Conservation (phyloP, 208 protist species). For the Trypanosoma rangeli region DNA sequence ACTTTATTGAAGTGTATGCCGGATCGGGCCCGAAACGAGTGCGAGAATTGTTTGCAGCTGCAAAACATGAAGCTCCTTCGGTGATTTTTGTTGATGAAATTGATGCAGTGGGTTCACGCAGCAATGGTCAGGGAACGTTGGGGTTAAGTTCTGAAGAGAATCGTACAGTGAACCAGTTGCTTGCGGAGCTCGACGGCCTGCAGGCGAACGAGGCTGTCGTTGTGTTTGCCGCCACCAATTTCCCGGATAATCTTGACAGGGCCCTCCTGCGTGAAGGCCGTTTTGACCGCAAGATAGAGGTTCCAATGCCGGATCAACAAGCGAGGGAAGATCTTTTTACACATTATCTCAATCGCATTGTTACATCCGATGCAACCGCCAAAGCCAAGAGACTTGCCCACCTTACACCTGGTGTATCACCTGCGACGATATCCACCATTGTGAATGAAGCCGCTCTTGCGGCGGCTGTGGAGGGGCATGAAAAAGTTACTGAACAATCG, state of each 20-base stretch:
- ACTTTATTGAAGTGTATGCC: constrained; percentile 98
- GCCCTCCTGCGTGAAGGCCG: constrained; percentile 96
- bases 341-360: constrained; percentile 69
- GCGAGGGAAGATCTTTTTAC: constrained; percentile 69
- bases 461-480: constrained; percentile 88
- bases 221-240: constrained; percentile 98
- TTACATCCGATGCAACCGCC: constrained; percentile 30
- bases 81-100: constrained; percentile 99
- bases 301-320: constrained; percentile 76
- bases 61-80: constrained; percentile 90
- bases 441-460: constrained; percentile 92
- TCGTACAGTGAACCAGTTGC: constrained; percentile 96
- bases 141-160: constrained; percentile 85
- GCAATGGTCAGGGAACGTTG: constrained; percentile 65
- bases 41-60: constrained; percentile 92
- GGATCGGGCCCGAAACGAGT: constrained; percentile 95
- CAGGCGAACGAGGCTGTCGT: constrained; percentile 88
- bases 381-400: constrained; percentile 50
- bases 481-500: constrained; percentile 75
- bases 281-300: constrained; percentile 95
- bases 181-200: constrained; percentile 96
- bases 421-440: constrained; percentile 92
- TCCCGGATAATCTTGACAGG: constrained; percentile 92
- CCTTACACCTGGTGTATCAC: constrained; percentile 88
- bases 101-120: constrained; percentile 93